phyloP scores from a whole-genome alignment of 176 grass and related monocot genomes.

The Eragrostis nindensis region DNA sequence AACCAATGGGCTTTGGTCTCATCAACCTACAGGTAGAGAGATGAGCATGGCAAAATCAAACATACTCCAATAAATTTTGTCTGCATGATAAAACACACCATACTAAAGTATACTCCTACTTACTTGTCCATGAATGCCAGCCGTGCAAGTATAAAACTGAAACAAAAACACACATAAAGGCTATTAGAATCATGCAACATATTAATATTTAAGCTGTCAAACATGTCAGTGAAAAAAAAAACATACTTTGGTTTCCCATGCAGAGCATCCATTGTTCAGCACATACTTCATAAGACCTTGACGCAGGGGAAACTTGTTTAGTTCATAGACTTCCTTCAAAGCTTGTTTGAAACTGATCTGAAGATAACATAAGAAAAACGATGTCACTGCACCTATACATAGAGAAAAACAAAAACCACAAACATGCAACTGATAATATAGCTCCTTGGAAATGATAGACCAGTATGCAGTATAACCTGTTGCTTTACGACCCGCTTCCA shows the following conservation, averaged over 20 bases:
- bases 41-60: neutral
- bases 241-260: slow-evolving; percentile 3
- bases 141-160: neutral
- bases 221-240: neutral
- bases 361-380: slow-evolving; percentile 17
- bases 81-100: neutral
- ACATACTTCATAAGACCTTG: slow-evolving; percentile 7
- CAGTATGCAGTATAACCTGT: neutral
- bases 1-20: neutral
- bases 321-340: slow-evolving; percentile 26
- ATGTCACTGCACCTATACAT: neutral
- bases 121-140: neutral
- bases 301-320: slow-evolving; percentile 14
- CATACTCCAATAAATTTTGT: too few species aligned
- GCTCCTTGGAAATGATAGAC: neutral
- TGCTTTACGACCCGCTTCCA: slow-evolving; percentile 21
- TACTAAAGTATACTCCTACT: neutral
- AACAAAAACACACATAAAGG: neutral
- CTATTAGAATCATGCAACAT: neutral
- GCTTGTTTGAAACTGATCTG: neutral
- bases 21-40: neutral
- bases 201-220: neutral
- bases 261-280: neutral
- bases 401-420: slow-evolving; percentile 10
- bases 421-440: neutral